A percentile compares a stretch with the other conserved stretches of the same genome.
Evolutionary conservation across 192 early-diverging fungal species (phyloP).

Genomic region (Coemansia sp.): DNA sequence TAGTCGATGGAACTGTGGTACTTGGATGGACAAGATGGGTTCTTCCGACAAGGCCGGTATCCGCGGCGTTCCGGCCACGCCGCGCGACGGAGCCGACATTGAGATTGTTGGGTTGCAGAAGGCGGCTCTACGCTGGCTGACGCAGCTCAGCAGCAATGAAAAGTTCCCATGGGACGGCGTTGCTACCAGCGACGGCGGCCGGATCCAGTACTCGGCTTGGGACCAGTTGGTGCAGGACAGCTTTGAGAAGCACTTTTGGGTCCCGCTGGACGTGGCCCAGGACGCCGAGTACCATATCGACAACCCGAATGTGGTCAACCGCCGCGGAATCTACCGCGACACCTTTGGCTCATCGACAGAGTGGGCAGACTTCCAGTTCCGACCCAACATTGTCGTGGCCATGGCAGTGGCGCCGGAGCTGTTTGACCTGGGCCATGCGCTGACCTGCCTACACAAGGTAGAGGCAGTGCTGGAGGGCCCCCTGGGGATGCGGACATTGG

Average conservation of each 20-base stretch:
- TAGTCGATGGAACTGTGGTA: conserved; percentile 90
- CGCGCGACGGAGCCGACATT: conserved; percentile 84
- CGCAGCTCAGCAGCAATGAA: conserved; percentile 43
- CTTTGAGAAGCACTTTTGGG: conserved; percentile 86
- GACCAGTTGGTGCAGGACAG: conserved; percentile 65
- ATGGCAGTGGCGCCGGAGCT: conserved; percentile 94
- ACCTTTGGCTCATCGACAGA: conserved; percentile 61
- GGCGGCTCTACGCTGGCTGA: conserved; percentile 78
- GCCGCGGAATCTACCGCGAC: conserved; percentile 95
- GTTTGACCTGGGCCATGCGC: conserved; percentile 74
- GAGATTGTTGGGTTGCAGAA: conserved; percentile 92
- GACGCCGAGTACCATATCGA: conserved; percentile 61
- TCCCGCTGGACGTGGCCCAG: conserved; percentile 67
- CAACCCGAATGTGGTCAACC: conserved; percentile 59
- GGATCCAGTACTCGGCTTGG: conserved; percentile 69
- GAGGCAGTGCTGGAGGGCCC: conserved; percentile 70
- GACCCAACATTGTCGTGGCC: conserved; percentile 86
- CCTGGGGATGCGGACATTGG: conserved; percentile 91
- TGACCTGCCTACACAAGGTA: conserved; percentile 60
- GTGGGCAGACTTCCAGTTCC: conserved; percentile 87
- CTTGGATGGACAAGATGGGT: conserved; percentile 99
- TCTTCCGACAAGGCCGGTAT: conserved; percentile 92
- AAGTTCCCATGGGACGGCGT: conserved; percentile 50
- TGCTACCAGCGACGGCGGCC: conserved; percentile 23
- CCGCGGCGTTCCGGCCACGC: conserved; percentile 85